Evolutionary conservation across 805 yeast genomes (phyloP).

Genomic region (Starmerella gropengiesseri): DNA sequence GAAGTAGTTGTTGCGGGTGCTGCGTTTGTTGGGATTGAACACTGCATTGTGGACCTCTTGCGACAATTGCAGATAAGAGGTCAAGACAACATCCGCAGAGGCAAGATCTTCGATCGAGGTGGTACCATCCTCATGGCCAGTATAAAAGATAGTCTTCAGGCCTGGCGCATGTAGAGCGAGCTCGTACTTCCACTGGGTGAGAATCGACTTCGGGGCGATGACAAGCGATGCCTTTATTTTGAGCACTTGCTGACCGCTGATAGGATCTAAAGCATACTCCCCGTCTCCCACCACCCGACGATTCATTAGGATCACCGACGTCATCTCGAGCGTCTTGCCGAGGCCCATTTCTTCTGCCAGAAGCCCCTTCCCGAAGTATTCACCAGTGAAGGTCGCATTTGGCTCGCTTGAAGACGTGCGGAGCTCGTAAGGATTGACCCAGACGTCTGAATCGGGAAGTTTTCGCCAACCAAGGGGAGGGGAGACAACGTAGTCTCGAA

Average conservation of each 20-base stretch:
- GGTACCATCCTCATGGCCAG: slow-evolving; percentile 19
- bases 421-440: slow-evolving; percentile 26
- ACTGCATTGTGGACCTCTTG: slow-evolving; percentile 67
- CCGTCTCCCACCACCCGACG: slow-evolving; percentile 32
- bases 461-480: slow-evolving; percentile 26
- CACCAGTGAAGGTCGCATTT: neutral
- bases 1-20: slow-evolving; percentile 22
- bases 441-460: slow-evolving; percentile 16
- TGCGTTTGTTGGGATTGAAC: slow-evolving; percentile 48
- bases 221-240: slow-evolving; percentile 64
- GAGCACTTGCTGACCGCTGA: slow-evolving; percentile 10
- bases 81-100: slow-evolving; percentile 64
- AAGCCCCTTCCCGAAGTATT: slow-evolving; percentile 46
- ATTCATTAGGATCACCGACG: slow-evolving; percentile 54
- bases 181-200: slow-evolving; percentile 80
- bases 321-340: slow-evolving; percentile 84
- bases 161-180: slow-evolving; percentile 48
- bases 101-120: slow-evolving; percentile 44
- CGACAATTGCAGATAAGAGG: slow-evolving; percentile 63
- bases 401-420: slow-evolving; percentile 11
- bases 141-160: slow-evolving; percentile 43
- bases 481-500: slow-evolving; percentile 20
- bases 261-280: neutral
- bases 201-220: slow-evolving; percentile 74
- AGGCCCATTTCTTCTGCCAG: slow-evolving; percentile 95